Evolutionary conservation across 140 eudicot genomes (phyloP), one percentile per base, ranked within the genome.

Genomic region (Cichorium intybus): DNA sequence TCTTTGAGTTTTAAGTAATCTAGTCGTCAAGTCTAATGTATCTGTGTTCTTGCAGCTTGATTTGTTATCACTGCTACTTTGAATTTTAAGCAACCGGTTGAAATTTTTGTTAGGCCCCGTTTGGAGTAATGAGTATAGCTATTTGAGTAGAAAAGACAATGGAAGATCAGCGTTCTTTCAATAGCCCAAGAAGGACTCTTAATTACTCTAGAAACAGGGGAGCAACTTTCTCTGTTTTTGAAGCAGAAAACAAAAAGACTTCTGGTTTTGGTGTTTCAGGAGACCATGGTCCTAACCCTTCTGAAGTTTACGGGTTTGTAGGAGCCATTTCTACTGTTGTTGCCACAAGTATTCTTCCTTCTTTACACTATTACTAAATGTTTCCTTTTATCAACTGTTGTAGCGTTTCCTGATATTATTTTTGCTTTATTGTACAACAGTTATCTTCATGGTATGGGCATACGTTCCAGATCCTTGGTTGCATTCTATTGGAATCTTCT

Each of bases 301-400:
- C 79, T 6, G 79, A 75, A 68, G 79, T 75, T 58, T 75, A 92
- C 39, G 98, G 98, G 3, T 92, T 92, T 61, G 98, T 88, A 12
- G 96, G 98, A 21, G 87, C 95, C 50, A 87, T 92, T 63, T 80
- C 98, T 16, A 87, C 95, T 24, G 87, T 83, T 68, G 95, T 92
- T 62, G 83, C 88, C 59, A 80, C 89, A 62, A 93, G 98, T 91
- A 46, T 20, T 39, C 24, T 51, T 56, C 45, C 4, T 37, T 62
- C 16, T 7, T 39, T 71, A 33, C 46, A 4, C 24, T 31, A 17
- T n/a, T 49, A 8, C 2, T 49, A 12, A 29, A 6, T 4, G 3
- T 10, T 16, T n/a, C 27, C 28, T 41, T 22, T 18, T 51, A 21
- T 26, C 54, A 71, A 71, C 54, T 49, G n/a, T n/a, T 22, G 16